Evolutionary conservation across 805 yeast genomes (phyloP).

Genomic region (Saccharomycopsis amapae): DNA sequence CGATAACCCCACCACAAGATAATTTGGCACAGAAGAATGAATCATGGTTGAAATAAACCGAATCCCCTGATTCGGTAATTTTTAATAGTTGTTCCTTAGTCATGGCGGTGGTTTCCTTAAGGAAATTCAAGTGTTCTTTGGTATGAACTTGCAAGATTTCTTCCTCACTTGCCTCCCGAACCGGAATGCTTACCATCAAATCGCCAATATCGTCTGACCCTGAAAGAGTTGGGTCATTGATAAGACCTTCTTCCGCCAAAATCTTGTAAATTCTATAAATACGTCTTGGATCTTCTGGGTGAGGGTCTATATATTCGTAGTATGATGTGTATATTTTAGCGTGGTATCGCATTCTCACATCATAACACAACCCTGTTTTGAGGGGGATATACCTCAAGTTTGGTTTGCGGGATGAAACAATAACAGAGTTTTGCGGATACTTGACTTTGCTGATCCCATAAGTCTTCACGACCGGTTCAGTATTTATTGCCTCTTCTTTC

Average conservation of each 20-base stretch:
- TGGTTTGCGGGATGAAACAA: constrained; percentile 18
- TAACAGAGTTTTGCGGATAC: constrained; percentile 19
- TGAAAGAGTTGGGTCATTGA: constrained; percentile 67
- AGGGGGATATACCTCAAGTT: constrained; percentile 46
- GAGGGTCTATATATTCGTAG: constrained; percentile 93
- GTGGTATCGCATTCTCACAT: constrained; percentile 95
- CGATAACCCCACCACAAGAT: constrained; percentile 95
- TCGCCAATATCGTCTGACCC: constrained; percentile 74
- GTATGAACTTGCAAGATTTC: constrained; percentile 87
- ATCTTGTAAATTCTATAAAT: constrained; percentile 90
- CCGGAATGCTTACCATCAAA: constrained; percentile 81
- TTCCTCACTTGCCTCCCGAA: constrained; percentile 79
- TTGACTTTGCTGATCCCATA: constrained; percentile 21
- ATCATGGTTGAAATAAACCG: constrained; percentile 91
- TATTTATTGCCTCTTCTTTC: neutral
- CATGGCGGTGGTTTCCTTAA: constrained; percentile 73
- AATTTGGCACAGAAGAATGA: constrained; percentile 79
- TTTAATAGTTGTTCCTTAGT: constrained; percentile 65
- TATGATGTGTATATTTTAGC: constrained; percentile 89
- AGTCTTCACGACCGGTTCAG: constrained; percentile 18
- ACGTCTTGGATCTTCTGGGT: constrained; percentile 97
- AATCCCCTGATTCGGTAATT: constrained; percentile 87
- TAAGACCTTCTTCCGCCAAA: constrained; percentile 88
- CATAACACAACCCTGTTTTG: constrained; percentile 93
- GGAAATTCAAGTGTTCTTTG: constrained; percentile 65